Evolutionary conservation across 371 early-diverging fungal species (phyloP), one percentile per base, ranked within the genome.

Genomic region (Coemansia sp.): DNA sequence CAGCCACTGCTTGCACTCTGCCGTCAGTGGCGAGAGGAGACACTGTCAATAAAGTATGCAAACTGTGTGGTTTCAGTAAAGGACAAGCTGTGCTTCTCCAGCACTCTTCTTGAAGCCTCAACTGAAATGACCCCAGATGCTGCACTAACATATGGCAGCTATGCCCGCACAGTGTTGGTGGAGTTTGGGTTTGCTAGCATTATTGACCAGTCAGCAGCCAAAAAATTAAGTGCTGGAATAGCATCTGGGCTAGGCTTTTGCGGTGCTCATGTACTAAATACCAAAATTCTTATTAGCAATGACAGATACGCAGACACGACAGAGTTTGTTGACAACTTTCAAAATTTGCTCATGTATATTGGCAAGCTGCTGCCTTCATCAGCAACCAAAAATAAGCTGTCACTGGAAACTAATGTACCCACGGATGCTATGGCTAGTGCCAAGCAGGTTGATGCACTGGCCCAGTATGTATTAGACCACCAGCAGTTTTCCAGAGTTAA

Each of bases 101-200:
- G 36, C 36, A 32, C 33, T 14, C 9, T 36, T n/a, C 10, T 9
- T 34, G 36, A 33, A 9, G 36, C 16, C 12, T 16, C 14, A 11
- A n/a, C 18, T n/a, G 10, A 9, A 6, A 7, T n/a, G 36, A 18
- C 37, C 16, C 29, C n/a, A n/a, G 3, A 36, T 16, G 52, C 6
- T 2, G 18, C 34, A 8, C 52, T 34, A 12, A 18, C 11, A 4
- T 24, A 52, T n/a, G 34, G 52, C 52, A 7, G 16, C 37, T 18
- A 36, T 34, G 52, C 36, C 16, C 34, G 18, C n/a, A 33, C 12
- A 7, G 36, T 52, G 14, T 4, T 36, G n/a, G 52, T 52, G 12
- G 14, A n/a, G 16, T 52, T 52, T 16, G n/a, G 18, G 18, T 52
- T 34, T 37, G 52, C 34, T 5, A 34, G 52, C 18, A 52, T 52